Conservation (phyloP, 1,139 yeast genomes). For the Nakaseomyces kungkrabaensis region DNA sequence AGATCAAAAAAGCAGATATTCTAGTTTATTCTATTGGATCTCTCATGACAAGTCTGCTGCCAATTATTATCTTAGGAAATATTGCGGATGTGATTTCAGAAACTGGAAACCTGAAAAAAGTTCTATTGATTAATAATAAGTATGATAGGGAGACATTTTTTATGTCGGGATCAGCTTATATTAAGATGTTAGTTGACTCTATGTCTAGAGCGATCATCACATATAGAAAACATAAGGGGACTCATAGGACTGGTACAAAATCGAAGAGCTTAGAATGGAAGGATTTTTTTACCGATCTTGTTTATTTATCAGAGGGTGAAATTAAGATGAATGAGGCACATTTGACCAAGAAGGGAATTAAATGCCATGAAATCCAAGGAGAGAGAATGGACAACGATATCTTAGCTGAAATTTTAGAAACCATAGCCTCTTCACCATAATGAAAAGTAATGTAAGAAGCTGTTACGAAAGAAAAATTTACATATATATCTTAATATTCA, state of each 20-base stretch:
- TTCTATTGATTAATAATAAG: conserved; percentile 60
- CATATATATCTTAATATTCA: neutral
- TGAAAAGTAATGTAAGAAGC: neutral
- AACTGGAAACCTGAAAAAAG: conserved; percentile 33
- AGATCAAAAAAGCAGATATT: conserved; percentile 43
- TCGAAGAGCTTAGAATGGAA: conserved; percentile 27
- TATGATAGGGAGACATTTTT: conserved; percentile 70
- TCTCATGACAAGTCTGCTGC: conserved; percentile 75
- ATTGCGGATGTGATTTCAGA: conserved; percentile 47
- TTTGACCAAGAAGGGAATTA: conserved; percentile 36
- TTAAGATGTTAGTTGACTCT: conserved; percentile 40
- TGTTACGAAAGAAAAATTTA: no score
- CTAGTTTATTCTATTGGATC: conserved; percentile 80
- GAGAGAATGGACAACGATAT: conserved; percentile 26
- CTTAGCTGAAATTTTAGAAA: conserved; percentile 33
- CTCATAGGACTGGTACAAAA: conserved; percentile 1
- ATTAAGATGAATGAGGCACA: conserved; percentile 37
- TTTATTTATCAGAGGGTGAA: conserved; percentile 40
- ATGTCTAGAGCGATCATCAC: conserved; percentile 16
- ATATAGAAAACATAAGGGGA: conserved; percentile 10
- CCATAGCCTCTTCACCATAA: conserved; percentile 4
- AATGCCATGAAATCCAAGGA: conserved; percentile 38
- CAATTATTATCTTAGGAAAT: conserved; percentile 65
- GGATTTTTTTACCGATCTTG: conserved; percentile 46
- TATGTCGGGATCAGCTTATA: conserved; percentile 50